These are phyloP conservation scores for Naganishia liquefaciens DNA, from an alignment of 1,284 basidiomycete species.

Conservation along the genomic window DNA sequence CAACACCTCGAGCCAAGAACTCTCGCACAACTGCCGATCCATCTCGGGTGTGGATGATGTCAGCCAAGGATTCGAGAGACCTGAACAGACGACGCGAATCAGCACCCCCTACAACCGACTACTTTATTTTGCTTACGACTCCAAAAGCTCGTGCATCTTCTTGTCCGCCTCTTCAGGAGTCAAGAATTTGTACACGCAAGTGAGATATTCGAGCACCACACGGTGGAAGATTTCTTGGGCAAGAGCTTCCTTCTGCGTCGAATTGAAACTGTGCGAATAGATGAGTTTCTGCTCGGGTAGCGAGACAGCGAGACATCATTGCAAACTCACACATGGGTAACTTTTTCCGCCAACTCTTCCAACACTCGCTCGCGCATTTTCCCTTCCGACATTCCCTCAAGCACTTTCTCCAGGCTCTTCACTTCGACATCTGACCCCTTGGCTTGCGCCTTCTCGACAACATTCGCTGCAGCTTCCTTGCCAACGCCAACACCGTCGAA, in stretches of 20 bases:
- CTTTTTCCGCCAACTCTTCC: constrained; percentile 67
- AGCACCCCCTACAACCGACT: background rate
- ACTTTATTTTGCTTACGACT: constrained; percentile 39
- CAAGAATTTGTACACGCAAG: constrained; percentile 50
- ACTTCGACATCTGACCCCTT: constrained; percentile 55
- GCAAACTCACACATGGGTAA: constrained; percentile 70
- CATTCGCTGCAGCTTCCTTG: constrained; percentile 50
- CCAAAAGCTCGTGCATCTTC: constrained; percentile 54
- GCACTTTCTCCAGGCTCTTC: constrained; percentile 63
- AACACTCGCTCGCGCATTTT: constrained; percentile 69
- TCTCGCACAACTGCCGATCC: constrained; percentile 81
- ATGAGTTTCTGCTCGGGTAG: constrained; percentile 23
- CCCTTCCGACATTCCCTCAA: constrained; percentile 63
- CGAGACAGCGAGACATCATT: constrained; percentile 4
- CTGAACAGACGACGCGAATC: constrained; percentile 50
- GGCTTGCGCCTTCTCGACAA: constrained; percentile 26
- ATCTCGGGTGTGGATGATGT: constrained; percentile 89
- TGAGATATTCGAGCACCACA: constrained; percentile 57
- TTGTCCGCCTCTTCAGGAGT: constrained; percentile 46
- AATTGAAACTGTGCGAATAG: constrained; percentile 67
- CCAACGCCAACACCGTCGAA: constrained; percentile 61
- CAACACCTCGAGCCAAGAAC: constrained; percentile 73
- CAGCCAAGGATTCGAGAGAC: constrained; percentile 76
- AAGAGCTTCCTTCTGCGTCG: constrained; percentile 81
- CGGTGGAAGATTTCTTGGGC: constrained; percentile 82